Base-by-base conservation (phyloP, 202 grass and related monocot genomes). In the Elaeis oleifera region DNA sequence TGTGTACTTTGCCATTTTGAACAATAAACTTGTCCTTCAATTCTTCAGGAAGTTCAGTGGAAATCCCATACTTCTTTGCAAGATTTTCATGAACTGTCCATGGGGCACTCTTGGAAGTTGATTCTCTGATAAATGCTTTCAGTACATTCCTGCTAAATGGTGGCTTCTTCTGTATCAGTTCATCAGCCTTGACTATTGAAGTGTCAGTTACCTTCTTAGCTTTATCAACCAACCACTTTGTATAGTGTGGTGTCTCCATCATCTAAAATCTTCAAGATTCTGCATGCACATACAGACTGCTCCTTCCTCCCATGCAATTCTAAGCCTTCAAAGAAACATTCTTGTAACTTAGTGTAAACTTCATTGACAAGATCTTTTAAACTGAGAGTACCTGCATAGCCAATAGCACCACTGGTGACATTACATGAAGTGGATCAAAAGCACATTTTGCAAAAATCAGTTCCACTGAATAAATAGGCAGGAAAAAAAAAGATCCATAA, bases 71-170 rank as follows among this genome's bases (percentile, higher is more conserved):
- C 79, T 90, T 81, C 58, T 79, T 76, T 54, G 84, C 84, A 80
- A 96, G 79, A 63, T 84, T 69, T 67, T 74, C 63, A 83, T 82
- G 79, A 62, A 96, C 50, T 17, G 83, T 73, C 91, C 91, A 96
- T 48, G 91, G 91, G 68, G 39, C 65, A 78, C 65, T 90, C 69
- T 74, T 82, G 21, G 60, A 81, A 69, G 84, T 85, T 24, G 87
- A 96, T n/a, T 70, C 79, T 71, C 80, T 90, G 21, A 96, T 88
- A 80, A 85, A 90, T 31, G 79, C 36, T 62, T 78, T 96, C 28
- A 96, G 69, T 49, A 76, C 69, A 61, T 72, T 78, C 67, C 73
- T 76, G 64, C 81, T 75, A 68, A 52, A 20, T 63, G 70, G 87
- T 29, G 80, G 69, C 71, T 79, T 95, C 69, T 83, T 90, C 48